These are phyloP conservation scores for Malus orientalis DNA, from an alignment of 306 rosid genomes.

Conservation along the genomic window DNA sequence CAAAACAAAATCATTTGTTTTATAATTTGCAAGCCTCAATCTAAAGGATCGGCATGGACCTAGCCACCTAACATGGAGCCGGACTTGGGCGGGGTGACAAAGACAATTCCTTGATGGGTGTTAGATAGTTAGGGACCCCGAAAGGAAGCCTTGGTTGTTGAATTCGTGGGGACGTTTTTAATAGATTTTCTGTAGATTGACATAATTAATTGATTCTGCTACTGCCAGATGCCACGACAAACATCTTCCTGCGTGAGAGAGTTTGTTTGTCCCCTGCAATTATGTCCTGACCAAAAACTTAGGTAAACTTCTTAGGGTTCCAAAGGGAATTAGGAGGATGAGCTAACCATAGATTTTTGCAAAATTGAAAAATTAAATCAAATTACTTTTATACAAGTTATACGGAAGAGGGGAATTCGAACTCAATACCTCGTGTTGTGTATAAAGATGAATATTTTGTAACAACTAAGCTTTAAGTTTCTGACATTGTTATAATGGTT, in stretches of 20 bases:
- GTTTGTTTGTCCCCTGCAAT: neutral
- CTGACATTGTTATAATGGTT: too few relatives aligned
- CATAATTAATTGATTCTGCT: too few relatives aligned
- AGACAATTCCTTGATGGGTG: neutral
- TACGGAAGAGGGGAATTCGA: neutral
- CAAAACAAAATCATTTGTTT: neutral
- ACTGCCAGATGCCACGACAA: neutral
- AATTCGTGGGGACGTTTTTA: conserved; percentile 9
- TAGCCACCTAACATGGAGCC: neutral
- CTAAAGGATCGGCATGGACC: neutral
- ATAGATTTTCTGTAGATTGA: neutral
- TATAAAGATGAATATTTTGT: neutral
- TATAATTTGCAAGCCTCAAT: neutral
- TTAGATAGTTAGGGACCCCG: neutral
- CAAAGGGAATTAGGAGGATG: neutral
- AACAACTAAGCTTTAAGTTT: too few relatives aligned
- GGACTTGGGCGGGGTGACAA: neutral
- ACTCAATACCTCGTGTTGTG: neutral
- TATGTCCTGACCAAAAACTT: neutral
- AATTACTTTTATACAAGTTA: neutral
- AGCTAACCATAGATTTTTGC: neutral
- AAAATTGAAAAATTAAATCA: neutral
- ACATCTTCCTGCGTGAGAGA: neutral
- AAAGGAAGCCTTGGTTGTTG: conserved; percentile 4
- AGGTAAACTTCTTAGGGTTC: neutral